Conservation (phyloP, 129 eudicot species). For the Chrysanthemum lavandulifolium region DNA sequence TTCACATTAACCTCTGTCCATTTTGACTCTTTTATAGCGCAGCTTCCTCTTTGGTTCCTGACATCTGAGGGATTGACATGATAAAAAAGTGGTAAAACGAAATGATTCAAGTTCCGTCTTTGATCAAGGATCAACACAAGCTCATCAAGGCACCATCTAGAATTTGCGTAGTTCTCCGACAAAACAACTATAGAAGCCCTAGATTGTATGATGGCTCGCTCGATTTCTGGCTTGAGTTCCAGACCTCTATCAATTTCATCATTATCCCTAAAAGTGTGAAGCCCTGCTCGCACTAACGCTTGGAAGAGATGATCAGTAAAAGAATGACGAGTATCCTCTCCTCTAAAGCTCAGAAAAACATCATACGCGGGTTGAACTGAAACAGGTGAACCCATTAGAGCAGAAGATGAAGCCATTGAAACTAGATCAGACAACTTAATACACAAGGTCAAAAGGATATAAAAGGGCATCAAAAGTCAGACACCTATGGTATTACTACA, state of each 20-base stretch:
- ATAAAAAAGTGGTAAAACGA: conserved; percentile 15
- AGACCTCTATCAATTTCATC: background rate
- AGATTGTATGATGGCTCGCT: background rate
- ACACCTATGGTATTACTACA: too few relatives aligned
- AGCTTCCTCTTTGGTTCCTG: background rate
- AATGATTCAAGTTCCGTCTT: background rate
- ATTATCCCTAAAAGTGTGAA: background rate
- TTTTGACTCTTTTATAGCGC: conserved; percentile 6
- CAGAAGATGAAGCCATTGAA: conserved; percentile 9
- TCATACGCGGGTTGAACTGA: background rate
- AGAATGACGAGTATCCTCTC: conserved; percentile 1
- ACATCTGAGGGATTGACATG: conserved; percentile 19
- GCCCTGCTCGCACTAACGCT: background rate
- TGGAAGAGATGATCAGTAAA: conserved; percentile 1
- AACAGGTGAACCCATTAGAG: background rate
- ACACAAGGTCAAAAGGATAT: background rate
- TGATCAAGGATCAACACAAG: conserved; percentile 20
- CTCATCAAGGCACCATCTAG: conserved; percentile 22
- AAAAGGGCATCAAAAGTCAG: background rate
- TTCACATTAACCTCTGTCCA: conserved; percentile 4
- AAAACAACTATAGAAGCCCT: background rate
- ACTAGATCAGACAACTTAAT: background rate
- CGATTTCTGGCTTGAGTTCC: conserved; percentile 5
- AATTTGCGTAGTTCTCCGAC: background rate
- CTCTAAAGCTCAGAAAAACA: conserved; percentile 7